Conservation (phyloP, 1,284 basidiomycete species). For the Puccinia triticina region DNA sequence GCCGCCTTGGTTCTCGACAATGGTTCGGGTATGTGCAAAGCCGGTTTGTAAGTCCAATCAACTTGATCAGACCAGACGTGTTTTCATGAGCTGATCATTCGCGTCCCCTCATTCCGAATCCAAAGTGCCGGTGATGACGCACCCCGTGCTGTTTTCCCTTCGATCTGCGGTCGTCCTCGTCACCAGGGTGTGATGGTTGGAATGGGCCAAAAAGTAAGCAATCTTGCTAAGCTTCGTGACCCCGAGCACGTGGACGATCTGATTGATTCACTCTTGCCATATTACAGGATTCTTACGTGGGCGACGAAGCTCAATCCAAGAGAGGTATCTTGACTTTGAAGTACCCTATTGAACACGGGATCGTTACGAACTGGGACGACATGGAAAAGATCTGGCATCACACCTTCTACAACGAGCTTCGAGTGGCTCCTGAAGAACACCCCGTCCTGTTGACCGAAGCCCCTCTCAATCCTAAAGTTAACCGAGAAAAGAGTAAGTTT, state of each 20-base stretch:
- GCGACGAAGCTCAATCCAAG: slow-evolving; percentile 89
- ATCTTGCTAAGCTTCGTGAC: neutral
- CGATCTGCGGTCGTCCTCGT: slow-evolving; percentile 87
- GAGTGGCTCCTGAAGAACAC: slow-evolving; percentile 75
- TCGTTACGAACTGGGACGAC: slow-evolving; percentile 96
- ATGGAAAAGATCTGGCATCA: slow-evolving; percentile 91
- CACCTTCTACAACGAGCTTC: slow-evolving; percentile 64
- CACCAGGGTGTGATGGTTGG: slow-evolving; percentile 87
- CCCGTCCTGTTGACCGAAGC: slow-evolving; percentile 91
- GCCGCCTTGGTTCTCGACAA: slow-evolving; percentile 60
- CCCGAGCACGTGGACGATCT: neutral
- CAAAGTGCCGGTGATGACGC: slow-evolving; percentile 71
- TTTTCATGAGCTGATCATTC: neutral
- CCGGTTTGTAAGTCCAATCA: slow-evolving; percentile 64
- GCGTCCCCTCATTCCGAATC: neutral
- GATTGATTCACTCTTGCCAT: neutral
- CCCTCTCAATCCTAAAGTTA: slow-evolving; percentile 90
- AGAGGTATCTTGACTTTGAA: slow-evolving; percentile 90
- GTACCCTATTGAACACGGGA: slow-evolving; percentile 68
- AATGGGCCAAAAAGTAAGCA: slow-evolving; percentile 61
- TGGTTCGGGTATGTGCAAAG: slow-evolving; percentile 79
- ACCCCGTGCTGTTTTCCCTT: slow-evolving; percentile 75
- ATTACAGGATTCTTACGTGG: slow-evolving; percentile 64
- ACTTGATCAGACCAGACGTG: neutral
- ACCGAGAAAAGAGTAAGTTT: slow-evolving; percentile 79